These are phyloP conservation scores for Kregervanrija fluxuum DNA, from an alignment of 805 yeast genomes.

Conservation along the genomic window DNA sequence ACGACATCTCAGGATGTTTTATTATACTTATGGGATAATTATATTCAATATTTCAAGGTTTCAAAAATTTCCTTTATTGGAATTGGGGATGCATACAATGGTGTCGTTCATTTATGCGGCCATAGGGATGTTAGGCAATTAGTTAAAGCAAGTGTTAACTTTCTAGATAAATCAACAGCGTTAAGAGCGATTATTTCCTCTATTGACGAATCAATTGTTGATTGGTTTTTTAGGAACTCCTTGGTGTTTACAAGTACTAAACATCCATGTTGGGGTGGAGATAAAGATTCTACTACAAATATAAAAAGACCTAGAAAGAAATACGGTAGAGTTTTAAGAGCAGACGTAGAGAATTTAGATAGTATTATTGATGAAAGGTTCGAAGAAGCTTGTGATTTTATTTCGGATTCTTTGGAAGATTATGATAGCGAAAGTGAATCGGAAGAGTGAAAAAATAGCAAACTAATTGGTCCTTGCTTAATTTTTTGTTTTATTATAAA, in stretches of 20 bases:
- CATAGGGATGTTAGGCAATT: constrained; percentile 63
- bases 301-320: constrained; percentile 77
- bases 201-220: constrained; percentile 82
- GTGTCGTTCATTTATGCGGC: constrained; percentile 80
- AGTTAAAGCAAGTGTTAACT: constrained; percentile 65
- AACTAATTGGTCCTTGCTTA: too few relatives aligned
- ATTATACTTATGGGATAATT: constrained; percentile 85
- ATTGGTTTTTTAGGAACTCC: constrained; percentile 87
- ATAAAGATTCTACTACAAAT: constrained; percentile 22
- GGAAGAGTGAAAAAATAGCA: constrained; percentile 2
- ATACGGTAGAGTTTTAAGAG: constrained; percentile 79
- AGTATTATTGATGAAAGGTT: constrained; percentile 75
- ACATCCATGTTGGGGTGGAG: constrained; percentile 74
- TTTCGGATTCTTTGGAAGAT: constrained; percentile 72
- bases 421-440: constrained; percentile 37
- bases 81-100: constrained; percentile 82
- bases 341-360: constrained; percentile 66
- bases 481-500: too few relatives aligned
- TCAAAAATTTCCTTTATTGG: constrained; percentile 75
- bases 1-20: constrained; percentile 71
- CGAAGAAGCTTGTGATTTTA: constrained; percentile 79
- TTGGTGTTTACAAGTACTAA: constrained; percentile 67
- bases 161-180: constrained; percentile 56
- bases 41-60: constrained; percentile 66
- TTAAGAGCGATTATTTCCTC: constrained; percentile 77